Evolutionary conservation across 306 rosid species (phyloP).

Genomic region (Malus orientalis): DNA sequence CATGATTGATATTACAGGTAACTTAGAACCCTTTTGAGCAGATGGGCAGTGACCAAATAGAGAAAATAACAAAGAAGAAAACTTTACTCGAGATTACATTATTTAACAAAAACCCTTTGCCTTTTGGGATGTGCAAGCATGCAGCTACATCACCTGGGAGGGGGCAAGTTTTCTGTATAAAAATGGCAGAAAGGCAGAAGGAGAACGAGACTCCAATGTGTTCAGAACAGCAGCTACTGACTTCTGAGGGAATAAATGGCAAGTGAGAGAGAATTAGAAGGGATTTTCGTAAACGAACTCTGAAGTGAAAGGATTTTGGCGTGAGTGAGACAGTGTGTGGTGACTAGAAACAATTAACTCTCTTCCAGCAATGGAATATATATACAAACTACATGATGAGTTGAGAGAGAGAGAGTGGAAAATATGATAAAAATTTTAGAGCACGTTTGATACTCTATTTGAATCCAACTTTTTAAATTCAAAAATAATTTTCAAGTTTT

Average conservation of each 20-base stretch:
- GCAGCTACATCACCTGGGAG: constrained; percentile 53
- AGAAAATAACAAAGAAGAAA: constrained; percentile 11
- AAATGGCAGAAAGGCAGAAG: neutral
- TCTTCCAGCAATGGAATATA: neutral
- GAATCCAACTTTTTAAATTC: too few relatives aligned
- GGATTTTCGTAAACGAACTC: constrained; percentile 18
- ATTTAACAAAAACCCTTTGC: constrained; percentile 17
- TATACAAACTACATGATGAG: constrained; percentile 1
- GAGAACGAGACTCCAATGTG: constrained; percentile 18
- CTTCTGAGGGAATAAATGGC: constrained; percentile 10
- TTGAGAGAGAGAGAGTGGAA: neutral
- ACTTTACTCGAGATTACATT: constrained; percentile 51
- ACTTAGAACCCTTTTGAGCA: constrained; percentile 40
- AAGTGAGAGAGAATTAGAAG: constrained; percentile 16
- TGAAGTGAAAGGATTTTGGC: constrained; percentile 16
- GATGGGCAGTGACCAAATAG: constrained; percentile 33
- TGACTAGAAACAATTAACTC: constrained; percentile 26
- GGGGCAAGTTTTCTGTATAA: neutral
- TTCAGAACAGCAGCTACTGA: constrained; percentile 17
- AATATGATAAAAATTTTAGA: too few relatives aligned
- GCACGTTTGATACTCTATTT: too few relatives aligned
- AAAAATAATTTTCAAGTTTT: too few relatives aligned
- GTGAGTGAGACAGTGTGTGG: constrained; percentile 36
- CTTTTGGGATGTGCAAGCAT: constrained; percentile 3
- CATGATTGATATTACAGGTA: constrained; percentile 37